Evolutionary conservation across 1,284 basidiomycete genomes (phyloP).

Genomic region (Farysia itapuensis): DNA sequence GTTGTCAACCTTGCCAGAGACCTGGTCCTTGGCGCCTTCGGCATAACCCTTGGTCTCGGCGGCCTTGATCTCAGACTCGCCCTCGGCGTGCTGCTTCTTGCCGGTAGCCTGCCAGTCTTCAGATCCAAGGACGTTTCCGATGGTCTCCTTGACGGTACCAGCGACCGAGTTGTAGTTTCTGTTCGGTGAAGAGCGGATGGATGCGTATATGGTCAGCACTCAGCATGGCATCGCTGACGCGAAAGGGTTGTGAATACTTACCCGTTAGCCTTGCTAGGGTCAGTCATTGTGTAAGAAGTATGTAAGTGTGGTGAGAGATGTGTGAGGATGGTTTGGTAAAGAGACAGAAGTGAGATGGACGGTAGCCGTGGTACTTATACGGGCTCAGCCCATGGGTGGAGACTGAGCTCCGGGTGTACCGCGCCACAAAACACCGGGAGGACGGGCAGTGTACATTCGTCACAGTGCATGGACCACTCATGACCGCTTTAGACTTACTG

Average conservation of each 20-base stretch:
- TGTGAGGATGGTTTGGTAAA: constrained; percentile 1
- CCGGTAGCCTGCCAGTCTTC: constrained; percentile 42
- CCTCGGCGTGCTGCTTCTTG: constrained; percentile 51
- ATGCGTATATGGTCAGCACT: neutral
- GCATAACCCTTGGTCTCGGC: constrained; percentile 50
- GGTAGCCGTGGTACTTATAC: too few relatives aligned
- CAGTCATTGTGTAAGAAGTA: constrained; percentile 35
- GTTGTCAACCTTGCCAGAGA: constrained; percentile 49
- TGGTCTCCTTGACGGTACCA: constrained; percentile 44
- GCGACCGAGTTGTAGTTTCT: constrained; percentile 44
- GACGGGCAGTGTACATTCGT: too few relatives aligned
- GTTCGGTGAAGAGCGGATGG: neutral
- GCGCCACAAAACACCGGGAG: too few relatives aligned
- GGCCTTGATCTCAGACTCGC: constrained; percentile 48
- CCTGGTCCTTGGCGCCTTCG: constrained; percentile 49
- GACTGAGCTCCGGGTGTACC: too few relatives aligned
- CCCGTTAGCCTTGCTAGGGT: constrained; percentile 43
- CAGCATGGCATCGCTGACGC: neutral
- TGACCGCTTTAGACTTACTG: too few relatives aligned
- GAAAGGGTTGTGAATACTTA: constrained; percentile 4
- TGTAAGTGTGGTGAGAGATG: constrained; percentile 3
- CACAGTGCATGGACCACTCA: too few relatives aligned
- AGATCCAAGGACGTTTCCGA: constrained; percentile 43
- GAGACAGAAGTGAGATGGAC: too few relatives aligned
- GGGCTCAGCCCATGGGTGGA: too few relatives aligned